phyloP scores from a whole-genome alignment of 768 basidiomycete genomes.

The Suillus brevipes region DNA sequence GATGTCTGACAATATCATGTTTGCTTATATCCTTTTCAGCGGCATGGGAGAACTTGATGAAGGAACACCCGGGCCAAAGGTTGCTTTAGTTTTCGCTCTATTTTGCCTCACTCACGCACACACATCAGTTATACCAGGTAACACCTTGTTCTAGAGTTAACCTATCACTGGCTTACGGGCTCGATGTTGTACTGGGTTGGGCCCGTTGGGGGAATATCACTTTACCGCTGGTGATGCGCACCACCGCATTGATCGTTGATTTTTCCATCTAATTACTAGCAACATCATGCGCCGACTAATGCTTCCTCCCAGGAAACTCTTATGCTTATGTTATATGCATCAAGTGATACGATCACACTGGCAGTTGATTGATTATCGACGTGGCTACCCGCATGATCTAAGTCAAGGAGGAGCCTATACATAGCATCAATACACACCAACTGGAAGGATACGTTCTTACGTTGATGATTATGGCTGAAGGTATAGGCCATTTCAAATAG shows the following conservation, averaged over 20 bases:
- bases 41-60: background rate
- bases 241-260: background rate
- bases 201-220: too few relatives aligned
- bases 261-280: background rate
- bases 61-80: background rate
- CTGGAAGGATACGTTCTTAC: background rate
- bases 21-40: background rate
- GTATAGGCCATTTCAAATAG: background rate
- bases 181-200: constrained; percentile 26
- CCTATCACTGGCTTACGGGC: constrained; percentile 57
- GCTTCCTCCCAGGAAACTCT: constrained; percentile 56
- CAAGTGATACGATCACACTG: constrained; percentile 36
- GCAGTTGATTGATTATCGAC: background rate
- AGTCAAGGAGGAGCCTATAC: background rate
- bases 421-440: background rate
- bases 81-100: background rate
- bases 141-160: constrained; percentile 55
- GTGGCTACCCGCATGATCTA: constrained; percentile 31
- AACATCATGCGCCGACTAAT: constrained; percentile 28
- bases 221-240: background rate
- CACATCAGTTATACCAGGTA: background rate
- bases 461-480: background rate
- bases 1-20: background rate
- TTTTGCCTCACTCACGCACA: background rate
- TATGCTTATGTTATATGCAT: constrained; percentile 62